Base-by-base conservation (phyloP, 225 moss, liverwort and hornwort species). In the Bryoerythrophyllum caledonicum region DNA sequence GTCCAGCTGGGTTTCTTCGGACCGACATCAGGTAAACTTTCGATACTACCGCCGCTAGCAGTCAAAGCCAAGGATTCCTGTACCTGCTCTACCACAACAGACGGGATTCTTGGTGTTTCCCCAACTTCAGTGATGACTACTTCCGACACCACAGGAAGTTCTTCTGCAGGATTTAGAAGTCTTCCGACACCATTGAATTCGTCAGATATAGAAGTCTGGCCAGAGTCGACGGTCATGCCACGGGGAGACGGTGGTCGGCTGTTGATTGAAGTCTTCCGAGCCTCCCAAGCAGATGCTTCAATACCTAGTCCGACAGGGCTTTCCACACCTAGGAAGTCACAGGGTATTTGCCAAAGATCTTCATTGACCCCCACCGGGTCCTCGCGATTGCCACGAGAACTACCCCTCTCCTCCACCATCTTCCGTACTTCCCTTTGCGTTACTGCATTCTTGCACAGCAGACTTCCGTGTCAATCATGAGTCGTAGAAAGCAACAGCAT, bases 351-450 rank as follows among this genome's bases (percentile, higher is more conserved):
- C 60, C 86, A 23, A 46, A 83, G 63, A 19, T 65, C 63, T 21
- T 28, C 80, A 59, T 32, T 30, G 10, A 79, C 86, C 35, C 60
- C 80, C 13, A 88, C 83, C 59, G 67, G 54, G 30, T 73, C 78
- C 75, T 82, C 81, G 71, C 78, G 79, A 68, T 20, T 72, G 35
- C 81, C 79, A 58, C 85, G 85, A 82, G 78, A 82, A 72, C 79
- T 79, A 68, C 75, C 85, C 63, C 37, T 82, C 38, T 85, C 85
- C 73, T 85, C 85, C 68, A 85, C 85, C 85, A 85, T 85, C 70
- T 65, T 82, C 65, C 73, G 54, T 69, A 61, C 11, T 79, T 82
- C 68, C 59, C 73, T 73, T 76, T 76, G 74, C 56, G 75, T 60
- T 75, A 82, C 82, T 81, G 85, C 76, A 60, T 73, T 62, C 56